Percentiles rank a stretch among this genome's conserved stretches.
Evolutionary conservation across 139 green algal species (phyloP).

Genomic region (Chlamydomonas eustigma): DNA sequence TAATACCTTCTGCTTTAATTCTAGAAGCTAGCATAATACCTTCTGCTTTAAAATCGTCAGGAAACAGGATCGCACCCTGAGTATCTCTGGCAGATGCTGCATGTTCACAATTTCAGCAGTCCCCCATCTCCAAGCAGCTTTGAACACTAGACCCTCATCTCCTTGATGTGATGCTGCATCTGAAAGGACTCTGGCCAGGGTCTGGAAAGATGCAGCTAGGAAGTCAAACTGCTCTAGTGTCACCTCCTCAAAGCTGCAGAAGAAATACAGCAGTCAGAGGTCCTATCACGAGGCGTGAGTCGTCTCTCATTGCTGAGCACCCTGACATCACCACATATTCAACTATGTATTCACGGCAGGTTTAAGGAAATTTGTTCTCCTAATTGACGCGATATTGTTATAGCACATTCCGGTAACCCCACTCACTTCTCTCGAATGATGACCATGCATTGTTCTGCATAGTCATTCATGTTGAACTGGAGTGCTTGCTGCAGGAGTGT

Average conservation of each 20-base stretch:
- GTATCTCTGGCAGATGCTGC: constrained; percentile 22
- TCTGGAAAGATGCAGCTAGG: constrained; percentile 9
- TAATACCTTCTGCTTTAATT: too few relatives aligned
- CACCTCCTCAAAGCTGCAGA: constrained; percentile 27
- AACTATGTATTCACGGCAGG: too few relatives aligned
- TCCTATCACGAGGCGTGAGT: too few relatives aligned
- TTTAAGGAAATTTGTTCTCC: too few relatives aligned
- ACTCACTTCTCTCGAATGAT: constrained; percentile 25
- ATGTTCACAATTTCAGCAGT: constrained; percentile 21
- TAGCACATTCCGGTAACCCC: too few relatives aligned
- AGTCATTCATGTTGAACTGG: constrained; percentile 26
- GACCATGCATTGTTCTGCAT: constrained; percentile 18
- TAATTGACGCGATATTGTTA: too few relatives aligned
- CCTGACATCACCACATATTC: too few relatives aligned
- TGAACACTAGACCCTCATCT: constrained; percentile 16
- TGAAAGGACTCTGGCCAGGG: constrained; percentile 9
- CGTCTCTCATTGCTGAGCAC: too few relatives aligned
- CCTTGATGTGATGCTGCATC: constrained; percentile 1
- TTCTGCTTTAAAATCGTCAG: too few relatives aligned
- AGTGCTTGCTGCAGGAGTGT: constrained; percentile 30
- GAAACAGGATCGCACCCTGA: constrained; percentile 13
- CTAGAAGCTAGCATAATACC: too few relatives aligned
- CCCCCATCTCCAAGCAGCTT: constrained; percentile 35
- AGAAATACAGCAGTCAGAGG: too few relatives aligned
- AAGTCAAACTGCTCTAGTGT: constrained; percentile 23